Percentiles rank a stretch among this genome's conserved stretches.
Evolutionary conservation across 2,329 filamentous ascomycete species (phyloP).

Genomic region (Paradendryphiella salina): DNA sequence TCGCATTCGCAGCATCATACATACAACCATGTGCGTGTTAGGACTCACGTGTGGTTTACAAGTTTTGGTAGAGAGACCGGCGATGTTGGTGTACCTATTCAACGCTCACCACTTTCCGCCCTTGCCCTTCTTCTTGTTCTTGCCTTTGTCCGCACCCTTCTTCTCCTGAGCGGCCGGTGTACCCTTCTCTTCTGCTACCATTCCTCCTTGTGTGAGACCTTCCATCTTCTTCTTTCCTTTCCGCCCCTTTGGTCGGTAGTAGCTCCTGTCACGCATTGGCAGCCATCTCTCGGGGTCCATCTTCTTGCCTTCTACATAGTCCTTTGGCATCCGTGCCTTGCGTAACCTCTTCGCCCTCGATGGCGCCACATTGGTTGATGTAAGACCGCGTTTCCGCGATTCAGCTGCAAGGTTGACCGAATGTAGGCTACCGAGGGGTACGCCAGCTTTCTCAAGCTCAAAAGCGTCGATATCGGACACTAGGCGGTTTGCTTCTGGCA

Average conservation of each 20-base stretch:
- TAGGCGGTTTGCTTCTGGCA: slow-evolving; percentile 66
- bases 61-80: not conserved
- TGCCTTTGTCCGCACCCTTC: slow-evolving; percentile 40
- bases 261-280: slow-evolving; percentile 83
- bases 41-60: not conserved
- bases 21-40: not conserved
- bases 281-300: slow-evolving; percentile 93
- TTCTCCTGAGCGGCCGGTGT: slow-evolving; percentile 37
- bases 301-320: slow-evolving; percentile 75
- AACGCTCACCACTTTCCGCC: slow-evolving; percentile 35
- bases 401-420: slow-evolving; percentile 42
- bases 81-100: not conserved
- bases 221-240: slow-evolving; percentile 79
- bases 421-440: slow-evolving; percentile 53
- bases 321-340: slow-evolving; percentile 68
- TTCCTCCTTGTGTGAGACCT: slow-evolving; percentile 80
- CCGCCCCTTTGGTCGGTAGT: slow-evolving; percentile 86
- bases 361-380: slow-evolving; percentile 47
- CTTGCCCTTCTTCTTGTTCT: slow-evolving; percentile 45
- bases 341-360: slow-evolving; percentile 62
- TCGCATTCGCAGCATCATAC: slow-evolving; percentile 2
- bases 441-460: slow-evolving; percentile 67
- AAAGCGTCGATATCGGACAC: slow-evolving; percentile 63
- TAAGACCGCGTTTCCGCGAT: slow-evolving; percentile 45
- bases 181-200: slow-evolving; percentile 68